These are phyloP conservation scores for Botrytis byssoidea DNA, from an alignment of 2,329 filamentous ascomycete species.

Conservation along the genomic window DNA sequence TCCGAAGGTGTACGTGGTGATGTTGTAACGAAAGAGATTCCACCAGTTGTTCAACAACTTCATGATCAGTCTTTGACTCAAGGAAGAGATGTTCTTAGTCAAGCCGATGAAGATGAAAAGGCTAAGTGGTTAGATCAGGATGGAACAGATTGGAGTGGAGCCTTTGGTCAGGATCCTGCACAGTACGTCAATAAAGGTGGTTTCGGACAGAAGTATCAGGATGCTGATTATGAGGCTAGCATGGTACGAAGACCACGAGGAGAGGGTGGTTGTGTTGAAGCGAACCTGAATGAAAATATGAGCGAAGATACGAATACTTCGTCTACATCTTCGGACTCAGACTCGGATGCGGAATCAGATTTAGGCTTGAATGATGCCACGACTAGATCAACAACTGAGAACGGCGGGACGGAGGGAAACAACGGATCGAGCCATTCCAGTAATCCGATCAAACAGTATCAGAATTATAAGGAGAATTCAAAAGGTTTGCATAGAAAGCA, in stretches of 20 bases:
- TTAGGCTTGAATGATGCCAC: constrained; percentile 60
- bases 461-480: constrained; percentile 65
- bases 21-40: constrained; percentile 70
- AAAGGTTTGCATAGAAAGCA: constrained; percentile 81
- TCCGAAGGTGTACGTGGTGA: constrained; percentile 78
- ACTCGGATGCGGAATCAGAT: constrained; percentile 41
- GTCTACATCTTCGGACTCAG: constrained; percentile 25
- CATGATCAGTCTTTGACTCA: constrained; percentile 80
- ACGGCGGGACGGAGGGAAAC: constrained; percentile 3
- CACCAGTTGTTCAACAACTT: constrained; percentile 67
- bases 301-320: constrained; percentile 23
- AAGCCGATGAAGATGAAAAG: constrained; percentile 69
- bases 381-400: constrained; percentile 15
- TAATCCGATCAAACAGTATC: constrained; percentile 57
- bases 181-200: constrained; percentile 31
- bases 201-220: constrained; percentile 10
- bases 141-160: constrained; percentile 82
- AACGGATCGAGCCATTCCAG: constrained; percentile 37
- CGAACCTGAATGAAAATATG: constrained; percentile 38
- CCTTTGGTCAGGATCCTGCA: constrained; percentile 75
- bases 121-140: constrained; percentile 74
- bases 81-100: constrained; percentile 76
- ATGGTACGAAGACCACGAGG: constrained; percentile 18
- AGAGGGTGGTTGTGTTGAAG: constrained; percentile 14
- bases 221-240: constrained; percentile 23